Evolutionary conservation across 164 flowering plant genomes (phyloP), one percentile per base, ranked within the genome.

Genomic region (Nymphaea colorata): DNA sequence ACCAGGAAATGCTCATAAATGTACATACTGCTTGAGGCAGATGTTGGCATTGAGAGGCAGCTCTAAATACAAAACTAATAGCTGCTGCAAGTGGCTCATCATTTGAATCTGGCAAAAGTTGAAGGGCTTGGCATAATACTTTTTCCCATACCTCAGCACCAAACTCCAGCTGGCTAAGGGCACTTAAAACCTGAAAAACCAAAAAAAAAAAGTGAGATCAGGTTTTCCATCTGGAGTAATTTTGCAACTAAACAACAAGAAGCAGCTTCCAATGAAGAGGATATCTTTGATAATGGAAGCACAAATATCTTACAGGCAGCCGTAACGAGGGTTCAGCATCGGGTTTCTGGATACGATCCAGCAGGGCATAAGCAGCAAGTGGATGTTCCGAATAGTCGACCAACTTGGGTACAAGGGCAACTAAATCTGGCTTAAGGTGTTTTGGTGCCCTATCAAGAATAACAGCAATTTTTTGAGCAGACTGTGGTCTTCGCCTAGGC

Each of bases 361-460:
- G 79, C 74, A 95, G 97, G 45, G 92, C 85, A 85, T 77, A 78
- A 68, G 99, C 99, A 72, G 97, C 99, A 70, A 89, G 79, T 15
- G 92, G 85, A 79, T 95, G 99, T 84, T 95, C 99, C n/a, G 97
- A 86, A 74, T 81, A 94, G 71, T 92, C 99, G 53, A 95, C 99
- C 77, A 95, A 78, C 79, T 87, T 95, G 36, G 99, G 99, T 4
- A 95, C 94, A 66, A 95, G 73, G 62, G 96, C 83, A 68, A 95
- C 93, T 53, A 95, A 83, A 67, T 95, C 98, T 15, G 88, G 82
- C 70, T 95, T 96, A 66, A 95, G 82, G 86, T 90, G 92, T 76
- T 85, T 92, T 2, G 99, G 99, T 82, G 99, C 98, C 78, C 87
- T 95, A 77, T 95, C 99, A 75, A 95, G 73, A 43, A 95, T 93